These are phyloP conservation scores for Buxus sempervirens DNA, from an alignment of 164 flowering plant genomes.

Conservation along the genomic window DNA sequence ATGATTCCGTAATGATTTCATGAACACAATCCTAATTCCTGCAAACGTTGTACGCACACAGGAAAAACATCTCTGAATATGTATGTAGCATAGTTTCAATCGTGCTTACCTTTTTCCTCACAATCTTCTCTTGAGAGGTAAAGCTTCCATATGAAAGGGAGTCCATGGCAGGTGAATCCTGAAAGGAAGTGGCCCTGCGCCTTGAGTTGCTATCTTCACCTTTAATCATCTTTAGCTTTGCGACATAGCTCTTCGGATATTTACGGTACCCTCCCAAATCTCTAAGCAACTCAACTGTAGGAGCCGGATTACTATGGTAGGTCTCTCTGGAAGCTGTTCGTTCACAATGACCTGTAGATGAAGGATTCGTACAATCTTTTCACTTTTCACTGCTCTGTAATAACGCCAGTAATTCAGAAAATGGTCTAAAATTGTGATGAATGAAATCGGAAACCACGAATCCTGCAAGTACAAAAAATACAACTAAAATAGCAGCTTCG, in stretches of 20 bases:
- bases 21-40: too few species aligned
- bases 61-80: too few species aligned
- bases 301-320: constrained; percentile 18
- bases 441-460: constrained; percentile 12
- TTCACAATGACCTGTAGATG: constrained; percentile 14
- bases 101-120: constrained; percentile 27
- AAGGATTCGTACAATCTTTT: constrained; percentile 9
- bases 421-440: constrained; percentile 14
- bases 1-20: too few species aligned
- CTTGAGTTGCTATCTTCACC: constrained; percentile 22
- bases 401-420: constrained; percentile 1
- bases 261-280: constrained; percentile 31
- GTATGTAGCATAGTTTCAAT: too few species aligned
- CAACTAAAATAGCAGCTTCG: constrained; percentile 4
- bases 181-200: constrained; percentile 10
- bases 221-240: constrained; percentile 17
- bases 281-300: constrained; percentile 51
- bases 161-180: constrained; percentile 20
- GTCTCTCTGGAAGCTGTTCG: constrained; percentile 16
- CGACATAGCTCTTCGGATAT: constrained; percentile 18
- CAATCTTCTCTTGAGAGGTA: constrained; percentile 20
- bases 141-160: constrained; percentile 35
- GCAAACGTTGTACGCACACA: too few species aligned
- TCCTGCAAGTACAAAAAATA: constrained; percentile 7
- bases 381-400: constrained; percentile 8